Percentiles rank a stretch among this genome's conserved stretches.
Evolutionary conservation across 768 basidiomycete species (phyloP).

Genomic region (Lactarius quietus): DNA sequence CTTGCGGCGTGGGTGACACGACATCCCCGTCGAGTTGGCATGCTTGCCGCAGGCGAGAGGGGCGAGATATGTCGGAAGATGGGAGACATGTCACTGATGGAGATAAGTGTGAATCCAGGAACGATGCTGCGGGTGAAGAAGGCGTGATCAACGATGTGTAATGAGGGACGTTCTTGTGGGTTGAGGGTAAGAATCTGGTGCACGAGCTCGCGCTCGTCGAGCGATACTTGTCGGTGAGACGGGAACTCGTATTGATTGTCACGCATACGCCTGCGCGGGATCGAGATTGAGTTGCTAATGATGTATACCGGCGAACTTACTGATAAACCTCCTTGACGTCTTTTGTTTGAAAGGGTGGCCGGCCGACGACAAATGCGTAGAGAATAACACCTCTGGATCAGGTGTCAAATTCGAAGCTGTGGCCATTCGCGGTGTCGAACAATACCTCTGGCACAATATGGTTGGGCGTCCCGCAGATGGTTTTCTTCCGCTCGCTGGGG

Average conservation of each 20-base stretch:
- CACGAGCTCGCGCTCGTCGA: slow-evolving; percentile 73
- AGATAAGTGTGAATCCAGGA: slow-evolving; percentile 74
- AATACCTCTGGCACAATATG: no score
- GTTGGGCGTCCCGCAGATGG: slow-evolving; percentile 97
- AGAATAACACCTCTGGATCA: slow-evolving; percentile 98
- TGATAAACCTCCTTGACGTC: slow-evolving; percentile 98
- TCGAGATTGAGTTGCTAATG: slow-evolving; percentile 4
- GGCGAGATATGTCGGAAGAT: slow-evolving; percentile 69
- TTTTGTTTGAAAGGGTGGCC: slow-evolving; percentile 98
- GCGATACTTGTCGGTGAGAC: slow-evolving; percentile 63
- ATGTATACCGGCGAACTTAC: slow-evolving; percentile 39
- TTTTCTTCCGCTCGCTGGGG: slow-evolving; percentile 98
- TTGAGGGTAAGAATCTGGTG: slow-evolving; percentile 81
- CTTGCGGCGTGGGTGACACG: slow-evolving; percentile 31
- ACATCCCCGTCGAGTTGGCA: slow-evolving; percentile 65
- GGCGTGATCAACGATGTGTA: no score
- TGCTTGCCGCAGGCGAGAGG: slow-evolving; percentile 57
- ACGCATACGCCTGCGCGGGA: slow-evolving; percentile 68
- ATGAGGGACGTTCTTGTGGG: slow-evolving; percentile 71
- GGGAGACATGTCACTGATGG: slow-evolving; percentile 71
- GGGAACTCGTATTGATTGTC: slow-evolving; percentile 95
- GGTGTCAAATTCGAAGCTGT: slow-evolving; percentile 97
- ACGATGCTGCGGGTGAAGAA: no score
- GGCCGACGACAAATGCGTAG: slow-evolving; percentile 89
- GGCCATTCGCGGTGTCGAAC: slow-evolving; percentile 92